Base-by-base conservation (phyloP, 2,329 filamentous ascomycete genomes). In the Ophiosphaerella korrae region DNA sequence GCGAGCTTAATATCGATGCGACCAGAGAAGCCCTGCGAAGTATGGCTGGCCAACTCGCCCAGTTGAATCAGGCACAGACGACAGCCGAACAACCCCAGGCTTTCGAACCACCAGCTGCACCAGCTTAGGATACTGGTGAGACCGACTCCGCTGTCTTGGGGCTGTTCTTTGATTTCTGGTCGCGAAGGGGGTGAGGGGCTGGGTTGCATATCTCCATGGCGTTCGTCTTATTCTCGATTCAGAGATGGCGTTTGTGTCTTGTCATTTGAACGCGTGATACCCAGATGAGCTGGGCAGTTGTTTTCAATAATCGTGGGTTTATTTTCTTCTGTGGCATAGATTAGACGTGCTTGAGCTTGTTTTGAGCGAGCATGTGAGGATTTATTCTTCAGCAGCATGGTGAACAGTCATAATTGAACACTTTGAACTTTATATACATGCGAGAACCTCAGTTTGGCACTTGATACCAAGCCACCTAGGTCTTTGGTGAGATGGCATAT, bases 1-100 rank as follows among this genome's bases (percentile, higher is more conserved):
- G 86, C 48, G 71, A 73, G 43, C 63, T 72, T 34, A 69, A 70
- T 47, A 67, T 72, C 34, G 68, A 70, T 37, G 67, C 67, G 1
- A 70, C 70, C 11, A 48, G 67, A 9, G 64, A 69, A 39, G 67
- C 67, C 7, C 57, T 73, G 34, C 45, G 68, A 11, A 62, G 52
- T 12, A 68, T 72, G 63, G 67, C 67, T 0, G 66, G 63, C 33
- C 64, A 65, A 35, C 57, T 71, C 26, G 63, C 63, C 7, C 60
- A 66, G 42, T 48, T 68, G 42, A 62, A 58, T 18, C 58, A 61
- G 42, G 44, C 57, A 39, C 47, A 36, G 31, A 43, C 45, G 3
- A 26, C 39, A 3, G 24, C 39, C 2, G 50, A 50, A 24, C 46
- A 41, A 24, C 38, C 42, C 14, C 46, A 48, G 38, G 44, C 45